phyloP scores from a whole-genome alignment of 2,329 filamentous ascomycete species.

The Diaporthe destruens region DNA sequence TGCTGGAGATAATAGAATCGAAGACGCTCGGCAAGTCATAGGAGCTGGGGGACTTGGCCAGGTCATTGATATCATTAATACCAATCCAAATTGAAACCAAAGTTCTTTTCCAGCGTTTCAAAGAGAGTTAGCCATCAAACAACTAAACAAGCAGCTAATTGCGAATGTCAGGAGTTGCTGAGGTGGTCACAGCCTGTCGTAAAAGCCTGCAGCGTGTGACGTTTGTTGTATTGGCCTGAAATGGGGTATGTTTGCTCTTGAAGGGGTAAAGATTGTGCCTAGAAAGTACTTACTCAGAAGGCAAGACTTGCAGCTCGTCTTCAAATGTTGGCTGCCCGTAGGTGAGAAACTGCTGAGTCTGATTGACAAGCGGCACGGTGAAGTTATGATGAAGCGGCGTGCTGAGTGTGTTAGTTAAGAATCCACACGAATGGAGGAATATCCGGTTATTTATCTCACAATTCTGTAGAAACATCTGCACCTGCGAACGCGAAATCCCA shows the following conservation, averaged over 20 bases:
- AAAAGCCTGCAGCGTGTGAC: too few species aligned
- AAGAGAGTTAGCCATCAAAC: too few species aligned
- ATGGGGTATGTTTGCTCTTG: too few species aligned
- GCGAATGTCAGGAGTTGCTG: too few species aligned
- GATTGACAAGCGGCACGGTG: slow-evolving; percentile 62
- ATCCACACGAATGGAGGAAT: accelerated
- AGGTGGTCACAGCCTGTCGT: too few species aligned
- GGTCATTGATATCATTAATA: slow-evolving; percentile 69
- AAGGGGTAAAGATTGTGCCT: too few species aligned
- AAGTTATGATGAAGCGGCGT: slow-evolving; percentile 64
- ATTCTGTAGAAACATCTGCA: slow-evolving; percentile 59
- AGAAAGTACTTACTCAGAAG: slow-evolving; percentile 44
- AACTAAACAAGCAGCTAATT: too few species aligned
- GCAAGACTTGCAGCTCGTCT: slow-evolving; percentile 46
- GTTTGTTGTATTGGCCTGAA: too few species aligned
- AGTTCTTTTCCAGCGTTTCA: slow-evolving; percentile 44
- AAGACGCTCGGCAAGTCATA: slow-evolving; percentile 61
- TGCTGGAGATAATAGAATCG: slow-evolving; percentile 53
- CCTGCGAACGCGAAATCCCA: slow-evolving; percentile 71
- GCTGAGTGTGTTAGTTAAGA: slow-evolving; percentile 43
- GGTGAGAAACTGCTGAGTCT: slow-evolving; percentile 60
- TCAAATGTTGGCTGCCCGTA: slow-evolving; percentile 59
- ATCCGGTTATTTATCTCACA: slow-evolving; percentile 46
- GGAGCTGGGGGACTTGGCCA: slow-evolving; percentile 49
- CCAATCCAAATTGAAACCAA: slow-evolving; percentile 68